Evolutionary conservation across 805 yeast species (phyloP), one percentile per base, ranked within the genome.

Genomic region (Wickerhamiella sergipiensis): DNA sequence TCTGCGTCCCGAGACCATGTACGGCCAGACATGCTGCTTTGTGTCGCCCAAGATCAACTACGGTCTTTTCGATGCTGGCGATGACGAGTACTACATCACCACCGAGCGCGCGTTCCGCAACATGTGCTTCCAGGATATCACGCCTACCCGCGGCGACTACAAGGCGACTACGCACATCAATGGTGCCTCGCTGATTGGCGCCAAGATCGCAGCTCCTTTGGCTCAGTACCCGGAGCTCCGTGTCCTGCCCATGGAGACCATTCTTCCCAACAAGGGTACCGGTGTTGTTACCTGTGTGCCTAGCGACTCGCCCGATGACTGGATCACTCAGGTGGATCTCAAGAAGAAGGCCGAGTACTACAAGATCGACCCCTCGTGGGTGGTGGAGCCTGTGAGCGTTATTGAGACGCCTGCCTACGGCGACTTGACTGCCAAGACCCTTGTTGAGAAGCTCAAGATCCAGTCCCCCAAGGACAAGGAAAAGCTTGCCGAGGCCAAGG

Each of bases 221-320:
- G 78, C 96, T 12, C 74, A 74, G 21, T 72, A 80, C 66, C 71
- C 78, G 49, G 78, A 81, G 59, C 72, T 92, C 57, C 77, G 92
- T 61, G 83, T 92, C 52, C 76, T 92, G 58, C 98, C 98, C 59
- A 92, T 92, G 98, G 97, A 90, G 69, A 87, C 97, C 39, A 90
- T 92, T 51, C 75, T 90, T 67, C 94, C 95, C 42, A 75, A 80
- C 51, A 92, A 92, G 74, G 98, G 98, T 77, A 92, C 97, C 45
- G 98, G 97, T 74, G 97, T 92, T 45, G 98, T 92, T 52, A 90
- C 97, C 6, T 92, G 96, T 74, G 97, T 89, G 56, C 98, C 97
- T 55, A 83, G 95, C n/a, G 96, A 89, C 69, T 89, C 97, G 52
- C 97, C 98, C 54, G 98, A 92, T 72, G 98, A 92, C 73, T 92